Conservation (phyloP, 768 basidiomycete species). For the Tylopilus felleus region DNA sequence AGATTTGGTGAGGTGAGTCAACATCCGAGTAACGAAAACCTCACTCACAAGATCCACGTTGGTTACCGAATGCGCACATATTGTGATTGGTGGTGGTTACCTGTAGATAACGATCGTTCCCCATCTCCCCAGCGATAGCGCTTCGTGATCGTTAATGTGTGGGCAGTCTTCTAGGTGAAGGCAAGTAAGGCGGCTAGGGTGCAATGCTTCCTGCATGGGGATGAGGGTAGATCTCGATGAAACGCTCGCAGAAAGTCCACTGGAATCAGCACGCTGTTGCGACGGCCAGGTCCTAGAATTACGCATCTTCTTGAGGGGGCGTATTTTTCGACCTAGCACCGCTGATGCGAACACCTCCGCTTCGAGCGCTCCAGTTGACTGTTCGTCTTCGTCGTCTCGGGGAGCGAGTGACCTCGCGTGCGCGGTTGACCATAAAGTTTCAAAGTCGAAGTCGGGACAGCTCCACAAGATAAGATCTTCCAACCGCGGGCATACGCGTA, state of each 20-base stretch:
- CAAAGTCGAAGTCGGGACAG: slow-evolving; percentile 43
- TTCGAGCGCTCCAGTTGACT: slow-evolving; percentile 11
- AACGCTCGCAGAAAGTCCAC: slow-evolving; percentile 10
- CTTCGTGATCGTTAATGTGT: slow-evolving; percentile 37
- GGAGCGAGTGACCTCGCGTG: slow-evolving; percentile 28
- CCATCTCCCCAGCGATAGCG: slow-evolving; percentile 36
- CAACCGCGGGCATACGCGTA: slow-evolving; percentile 49
- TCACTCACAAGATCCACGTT: slow-evolving; percentile 22
- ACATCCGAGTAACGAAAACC: slow-evolving; percentile 6
- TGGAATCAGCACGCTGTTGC: slow-evolving; percentile 9
- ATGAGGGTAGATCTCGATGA: slow-evolving; percentile 34
- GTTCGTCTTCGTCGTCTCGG: slow-evolving; percentile 15
- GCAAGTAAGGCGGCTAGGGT: slow-evolving; percentile 36
- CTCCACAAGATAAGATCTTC: slow-evolving; percentile 51
- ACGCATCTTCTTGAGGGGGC: slow-evolving; percentile 36
- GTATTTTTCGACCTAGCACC: slow-evolving; percentile 29
- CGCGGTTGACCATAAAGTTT: slow-evolving; percentile 36
- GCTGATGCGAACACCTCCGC: slow-evolving; percentile 24
- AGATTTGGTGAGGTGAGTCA: slow-evolving; percentile 12
- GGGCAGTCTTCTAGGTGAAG: slow-evolving; percentile 42
- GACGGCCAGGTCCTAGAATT: slow-evolving; percentile 5
- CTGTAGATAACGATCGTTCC: slow-evolving; percentile 31
- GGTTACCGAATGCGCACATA: slow-evolving; percentile 6
- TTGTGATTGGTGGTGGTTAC: slow-evolving; percentile 5
- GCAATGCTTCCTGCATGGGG: slow-evolving; percentile 36